Base-by-base conservation (phyloP, 768 basidiomycete genomes). In the Lanmaoa rubissima region DNA sequence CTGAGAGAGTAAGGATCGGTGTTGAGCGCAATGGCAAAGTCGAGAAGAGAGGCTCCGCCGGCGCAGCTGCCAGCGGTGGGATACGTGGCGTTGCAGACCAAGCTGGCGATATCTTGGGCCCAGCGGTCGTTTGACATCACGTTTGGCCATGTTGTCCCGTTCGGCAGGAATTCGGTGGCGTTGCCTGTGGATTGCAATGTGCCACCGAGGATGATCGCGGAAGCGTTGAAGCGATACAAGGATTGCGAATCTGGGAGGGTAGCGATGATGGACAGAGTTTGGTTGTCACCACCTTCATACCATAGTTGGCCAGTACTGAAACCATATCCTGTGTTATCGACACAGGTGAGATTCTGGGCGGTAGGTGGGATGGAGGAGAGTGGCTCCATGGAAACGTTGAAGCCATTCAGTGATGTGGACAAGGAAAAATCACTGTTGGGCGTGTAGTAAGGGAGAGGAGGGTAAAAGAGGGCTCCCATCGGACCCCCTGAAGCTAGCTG, bases 331-430 rank as follows among this genome's bases (percentile, higher is more conserved):
- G 39, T 38, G 32, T 5, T 13, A 24, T 36, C 14, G n/a, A 47
- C 32, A 3, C 55, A 52, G 6, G 26, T 45, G 19, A 52, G 51
- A 26, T 44, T 45, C 32, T 58, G 55, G 4, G 50, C 55, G 11
- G 46, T 51, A 13, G 21, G 10, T 11, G 59, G 56, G 21, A 53
- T 14, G 13, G 55, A 42, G 8, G 34, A 46, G 7, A 57, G 31
- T 5, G 14, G 2, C 17, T 57, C 51, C 44, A 39, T 43, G 41
- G 59, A 60, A 11, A 60, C 19, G 26, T 51, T 43, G 34, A 52
- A 60, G 4, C 51, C 41, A 14, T 46, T 48, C 3, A 57, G 3
- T 28, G 26, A 4, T 17, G 44, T n/a, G 17, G 28, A 45, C 5
- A 45, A n/a, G 26, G 44, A 31, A 45, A 41, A 42, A 2, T 11